Base-by-base conservation (phyloP, 306 rosid genomes). In the Pterocarpus macrocarpus region DNA sequence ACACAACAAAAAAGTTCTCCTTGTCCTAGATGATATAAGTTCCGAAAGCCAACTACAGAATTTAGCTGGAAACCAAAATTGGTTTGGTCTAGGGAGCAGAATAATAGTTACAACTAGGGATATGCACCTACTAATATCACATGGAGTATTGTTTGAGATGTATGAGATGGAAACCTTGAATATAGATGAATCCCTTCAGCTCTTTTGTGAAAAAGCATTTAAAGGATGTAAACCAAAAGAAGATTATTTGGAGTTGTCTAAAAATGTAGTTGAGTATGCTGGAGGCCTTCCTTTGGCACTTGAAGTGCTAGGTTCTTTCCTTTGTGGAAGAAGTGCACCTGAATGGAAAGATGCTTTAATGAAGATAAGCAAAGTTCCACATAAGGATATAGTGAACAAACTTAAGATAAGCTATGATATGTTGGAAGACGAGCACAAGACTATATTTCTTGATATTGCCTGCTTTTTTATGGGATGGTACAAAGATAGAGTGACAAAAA, bases 231-330 rank as follows among this genome's bases (percentile, higher is more conserved):
- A 3, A 2, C 47, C 39, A 2, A 11, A 65, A 65, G 39, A 53
- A 52, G 28, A 57, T 73, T 8, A 22, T 47, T 7, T 66, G 7
- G 39, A 83, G 53, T 8, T 83, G 9, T 78, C 80, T 0, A 8
- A 57, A 56, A 16, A 1, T 28, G 43, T 79, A 0, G 66, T 78
- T 5, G 7, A 45, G 16, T 73, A 78, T 73, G 71, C 83, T 11
- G 12, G 49, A 3, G 68, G 86, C 50, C 80, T 78, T 79, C 86
- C 86, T 10, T 14, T 83, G 67, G 72, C 83, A 22, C 80, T 78
- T 30, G 36, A 78, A n/a, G n/a, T n/a, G n/a, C n/a, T n/a, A n/a
- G n/a, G n/a, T n/a, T n/a, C n/a, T n/a, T n/a, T n/a, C n/a, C n/a
- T n/a, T n/a, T n/a, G n/a, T n/a, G n/a, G n/a, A n/a, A n/a, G n/a